Evolutionary conservation across 2,329 filamentous ascomycete species (phyloP).

Genomic region (Conoideocrella luteorostrata): DNA sequence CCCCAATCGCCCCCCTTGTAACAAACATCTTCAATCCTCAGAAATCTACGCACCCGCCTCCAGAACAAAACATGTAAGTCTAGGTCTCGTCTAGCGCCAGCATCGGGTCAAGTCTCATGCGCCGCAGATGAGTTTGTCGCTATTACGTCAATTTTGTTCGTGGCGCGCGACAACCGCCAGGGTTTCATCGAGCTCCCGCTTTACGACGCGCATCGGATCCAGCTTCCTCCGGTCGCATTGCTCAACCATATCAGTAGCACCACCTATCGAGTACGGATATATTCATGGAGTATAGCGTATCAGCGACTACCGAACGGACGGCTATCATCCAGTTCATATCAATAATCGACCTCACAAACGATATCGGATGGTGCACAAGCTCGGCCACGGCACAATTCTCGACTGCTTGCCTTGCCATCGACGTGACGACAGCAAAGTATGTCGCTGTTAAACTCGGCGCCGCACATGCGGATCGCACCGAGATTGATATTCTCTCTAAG

Average conservation of each 20-base stretch:
- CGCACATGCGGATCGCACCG: constrained; percentile 17
- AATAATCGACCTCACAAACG: constrained; percentile 30
- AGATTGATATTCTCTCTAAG: constrained; percentile 18
- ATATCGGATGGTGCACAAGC: constrained; percentile 35
- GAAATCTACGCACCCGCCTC: no score
- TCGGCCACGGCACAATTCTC: constrained; percentile 35
- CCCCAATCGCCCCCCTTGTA: no score
- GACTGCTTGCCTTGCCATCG: constrained; percentile 37
- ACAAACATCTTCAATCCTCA: no score
- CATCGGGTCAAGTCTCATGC: no score
- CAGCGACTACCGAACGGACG: constrained; percentile 7
- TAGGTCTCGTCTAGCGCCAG: no score
- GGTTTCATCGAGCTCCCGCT: background rate
- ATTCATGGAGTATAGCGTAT: constrained; percentile 19
- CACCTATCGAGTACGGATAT: constrained; percentile 10
- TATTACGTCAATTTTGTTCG: background rate
- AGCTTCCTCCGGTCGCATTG: constrained; percentile 2
- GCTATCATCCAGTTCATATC: constrained; percentile 36
- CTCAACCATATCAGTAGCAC: constrained; percentile 2
- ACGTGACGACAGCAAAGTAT: constrained; percentile 19
- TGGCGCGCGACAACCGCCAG: background rate
- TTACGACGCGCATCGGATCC: background rate
- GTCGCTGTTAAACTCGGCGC: constrained; percentile 28
- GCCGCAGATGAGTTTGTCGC: constrained; percentile 5
- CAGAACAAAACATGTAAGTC: no score